These are phyloP conservation scores for Ustilago curta DNA, from an alignment of 1,284 basidiomycete species.

Conservation along the genomic window DNA sequence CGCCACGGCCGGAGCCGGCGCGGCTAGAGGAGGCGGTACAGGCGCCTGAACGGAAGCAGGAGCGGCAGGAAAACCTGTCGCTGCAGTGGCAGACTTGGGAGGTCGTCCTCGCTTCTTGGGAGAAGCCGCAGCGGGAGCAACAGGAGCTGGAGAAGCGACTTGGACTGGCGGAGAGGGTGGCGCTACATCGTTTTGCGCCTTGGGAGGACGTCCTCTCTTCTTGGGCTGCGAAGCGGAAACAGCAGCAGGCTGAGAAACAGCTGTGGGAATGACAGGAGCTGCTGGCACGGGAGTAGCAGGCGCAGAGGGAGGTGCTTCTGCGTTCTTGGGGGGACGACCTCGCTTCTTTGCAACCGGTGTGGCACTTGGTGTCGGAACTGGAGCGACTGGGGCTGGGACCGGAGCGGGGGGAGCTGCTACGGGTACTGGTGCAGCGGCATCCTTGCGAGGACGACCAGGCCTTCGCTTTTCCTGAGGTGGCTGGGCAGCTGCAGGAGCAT, in stretches of 20 bases:
- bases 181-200: constrained; percentile 1
- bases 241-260: constrained; percentile 3
- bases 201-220: constrained; percentile 36
- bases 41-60: constrained; percentile 5
- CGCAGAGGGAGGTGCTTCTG: constrained; percentile 7
- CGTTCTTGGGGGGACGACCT: constrained; percentile 34
- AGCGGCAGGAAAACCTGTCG: constrained; percentile 7
- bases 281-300: constrained; percentile 3
- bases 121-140: constrained; percentile 16
- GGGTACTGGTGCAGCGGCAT: constrained; percentile 16
- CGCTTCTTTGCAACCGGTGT: constrained; percentile 27
- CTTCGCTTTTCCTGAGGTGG: constrained; percentile 23
- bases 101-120: constrained; percentile 42
- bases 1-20: not conserved
- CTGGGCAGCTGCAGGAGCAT: constrained; percentile 1
- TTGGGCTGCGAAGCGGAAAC: constrained; percentile 12
- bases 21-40: constrained; percentile 2
- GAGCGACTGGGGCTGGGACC: constrained; percentile 8
- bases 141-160: constrained; percentile 1
- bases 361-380: constrained; percentile 7
- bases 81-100: constrained; percentile 17
- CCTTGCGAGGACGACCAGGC: constrained; percentile 36
- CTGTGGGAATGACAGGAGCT: constrained; percentile 3
- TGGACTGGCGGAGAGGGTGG: not conserved
- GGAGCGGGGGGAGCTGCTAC: constrained; percentile 13